Evolutionary conservation across 768 basidiomycete genomes (phyloP).

Genomic region (Agaricus sinodeliciosus): DNA sequence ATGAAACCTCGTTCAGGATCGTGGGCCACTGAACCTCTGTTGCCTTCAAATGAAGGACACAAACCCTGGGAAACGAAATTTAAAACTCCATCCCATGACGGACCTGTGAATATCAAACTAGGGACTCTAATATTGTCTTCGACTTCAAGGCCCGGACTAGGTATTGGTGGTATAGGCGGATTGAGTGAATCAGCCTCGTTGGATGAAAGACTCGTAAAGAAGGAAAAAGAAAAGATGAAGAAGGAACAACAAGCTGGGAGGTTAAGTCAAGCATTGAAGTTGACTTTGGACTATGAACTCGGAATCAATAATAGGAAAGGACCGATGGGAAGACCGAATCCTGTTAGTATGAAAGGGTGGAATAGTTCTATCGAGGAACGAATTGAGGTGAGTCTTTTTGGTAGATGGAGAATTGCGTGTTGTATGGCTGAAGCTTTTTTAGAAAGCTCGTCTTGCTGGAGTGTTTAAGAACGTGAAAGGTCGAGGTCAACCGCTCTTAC

Average conservation of each 20-base stretch:
- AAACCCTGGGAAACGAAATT: slow-evolving; percentile 68
- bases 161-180: not conserved
- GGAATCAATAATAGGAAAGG: slow-evolving; percentile 35
- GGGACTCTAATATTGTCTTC: slow-evolving; percentile 34
- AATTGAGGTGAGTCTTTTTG: slow-evolving; percentile 53
- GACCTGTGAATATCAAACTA: slow-evolving; percentile 40
- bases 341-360: slow-evolving; percentile 70
- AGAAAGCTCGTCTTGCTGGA: slow-evolving; percentile 65
- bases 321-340: slow-evolving; percentile 34
- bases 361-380: slow-evolving; percentile 67
- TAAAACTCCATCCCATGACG: slow-evolving; percentile 49
- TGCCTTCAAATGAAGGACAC: slow-evolving; percentile 50
- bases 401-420: not conserved
- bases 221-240: slow-evolving; percentile 45
- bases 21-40: slow-evolving; percentile 44
- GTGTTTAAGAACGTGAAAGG: slow-evolving; percentile 70
- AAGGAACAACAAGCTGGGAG: slow-evolving; percentile 47
- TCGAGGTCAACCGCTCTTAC: slow-evolving; percentile 38
- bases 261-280: slow-evolving; percentile 59
- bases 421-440: not conserved
- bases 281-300: slow-evolving; percentile 69
- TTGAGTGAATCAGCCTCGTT: not conserved
- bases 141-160: not conserved
- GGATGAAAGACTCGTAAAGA: slow-evolving; percentile 23
- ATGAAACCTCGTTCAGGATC: slow-evolving; percentile 23